phyloP scores from a whole-genome alignment of 768 basidiomycete species.

The Mycena rosella region DNA sequence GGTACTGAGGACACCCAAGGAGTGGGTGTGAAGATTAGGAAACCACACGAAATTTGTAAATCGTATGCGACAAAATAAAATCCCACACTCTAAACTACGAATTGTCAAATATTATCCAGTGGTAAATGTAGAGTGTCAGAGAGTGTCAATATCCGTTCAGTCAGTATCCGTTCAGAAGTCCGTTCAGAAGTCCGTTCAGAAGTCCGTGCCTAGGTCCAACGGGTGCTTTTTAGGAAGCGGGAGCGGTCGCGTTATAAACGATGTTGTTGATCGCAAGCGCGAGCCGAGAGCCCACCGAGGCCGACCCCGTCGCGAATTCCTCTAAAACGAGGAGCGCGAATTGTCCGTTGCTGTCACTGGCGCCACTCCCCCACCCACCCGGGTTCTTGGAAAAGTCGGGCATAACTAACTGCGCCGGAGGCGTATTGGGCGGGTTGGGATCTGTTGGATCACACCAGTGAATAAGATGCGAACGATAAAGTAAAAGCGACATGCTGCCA shows the following conservation, averaged over 20 bases:
- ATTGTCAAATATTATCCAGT: background rate
- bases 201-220: background rate
- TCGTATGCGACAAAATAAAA: background rate
- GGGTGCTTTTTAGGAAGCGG: background rate
- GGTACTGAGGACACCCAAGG: slow-evolving; percentile 70
- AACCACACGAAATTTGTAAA: background rate
- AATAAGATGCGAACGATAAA: no score
- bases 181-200: background rate
- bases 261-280: slow-evolving; percentile 28
- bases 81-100: background rate
- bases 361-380: slow-evolving; percentile 55
- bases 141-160: background rate
- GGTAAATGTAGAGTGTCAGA: background rate
- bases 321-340: slow-evolving; percentile 56
- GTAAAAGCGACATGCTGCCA: slow-evolving; percentile 40
- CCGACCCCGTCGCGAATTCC: slow-evolving; percentile 55
- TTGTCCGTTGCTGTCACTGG: slow-evolving; percentile 45
- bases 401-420: slow-evolving; percentile 56
- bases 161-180: background rate
- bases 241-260: slow-evolving; percentile 29
- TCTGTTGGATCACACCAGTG: slow-evolving; percentile 55
- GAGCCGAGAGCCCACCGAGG: slow-evolving; percentile 44
- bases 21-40: slow-evolving; percentile 63
- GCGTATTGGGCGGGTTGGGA: slow-evolving; percentile 54
- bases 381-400: slow-evolving; percentile 58